These are phyloP conservation scores for Podospora didyma DNA, from an alignment of 495 filamentous ascomycete genomes.

Conservation along the genomic window DNA sequence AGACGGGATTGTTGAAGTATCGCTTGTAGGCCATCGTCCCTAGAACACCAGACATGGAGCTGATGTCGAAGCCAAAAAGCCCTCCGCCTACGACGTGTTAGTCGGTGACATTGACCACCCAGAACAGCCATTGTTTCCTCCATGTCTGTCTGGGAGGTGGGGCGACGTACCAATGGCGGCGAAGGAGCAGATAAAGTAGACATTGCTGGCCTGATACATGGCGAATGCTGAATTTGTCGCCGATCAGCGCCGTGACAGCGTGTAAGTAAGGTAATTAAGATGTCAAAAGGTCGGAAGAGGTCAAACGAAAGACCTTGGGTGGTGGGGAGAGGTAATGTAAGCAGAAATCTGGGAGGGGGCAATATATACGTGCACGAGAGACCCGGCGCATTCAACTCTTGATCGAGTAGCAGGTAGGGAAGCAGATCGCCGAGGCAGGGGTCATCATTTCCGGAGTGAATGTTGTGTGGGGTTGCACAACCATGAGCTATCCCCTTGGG, in stretches of 20 bases:
- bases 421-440: neutral
- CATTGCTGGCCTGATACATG: slow-evolving; percentile 48
- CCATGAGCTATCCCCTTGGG: neutral
- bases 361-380: too few relatives aligned
- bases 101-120: too few relatives aligned
- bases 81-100: slow-evolving; percentile 46
- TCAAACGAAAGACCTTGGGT: neutral
- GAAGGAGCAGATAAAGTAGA: slow-evolving; percentile 60
- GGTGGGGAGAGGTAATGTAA: too few relatives aligned
- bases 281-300: too few relatives aligned
- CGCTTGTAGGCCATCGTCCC: slow-evolving; percentile 58
- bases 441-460: neutral
- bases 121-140: too few relatives aligned
- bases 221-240: neutral
- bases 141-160: too few relatives aligned
- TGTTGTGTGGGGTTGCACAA: neutral
- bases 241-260: neutral
- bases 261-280: neutral
- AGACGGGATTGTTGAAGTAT: slow-evolving; percentile 54
- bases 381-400: neutral
- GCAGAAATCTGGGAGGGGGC: too few relatives aligned
- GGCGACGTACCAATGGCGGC: slow-evolving; percentile 60
- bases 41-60: slow-evolving; percentile 64
- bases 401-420: neutral
- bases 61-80: slow-evolving; percentile 73